Evolutionary conservation across 768 basidiomycete species (phyloP).

Genomic region (Termitomyces heimii): DNA sequence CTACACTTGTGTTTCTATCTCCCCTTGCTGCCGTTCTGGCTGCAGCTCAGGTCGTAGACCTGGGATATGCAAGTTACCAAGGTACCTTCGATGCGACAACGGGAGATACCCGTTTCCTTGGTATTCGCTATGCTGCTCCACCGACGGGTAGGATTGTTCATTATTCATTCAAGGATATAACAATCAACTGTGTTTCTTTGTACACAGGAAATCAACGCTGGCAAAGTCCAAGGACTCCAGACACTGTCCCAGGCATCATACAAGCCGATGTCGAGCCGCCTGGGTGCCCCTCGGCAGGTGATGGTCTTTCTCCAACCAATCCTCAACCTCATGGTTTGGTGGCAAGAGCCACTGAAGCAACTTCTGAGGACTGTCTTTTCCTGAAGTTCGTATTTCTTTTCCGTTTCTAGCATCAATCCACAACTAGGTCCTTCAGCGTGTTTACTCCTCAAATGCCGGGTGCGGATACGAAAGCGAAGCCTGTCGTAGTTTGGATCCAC

Average conservation of each 20-base stretch:
- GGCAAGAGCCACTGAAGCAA: slow-evolving; percentile 1
- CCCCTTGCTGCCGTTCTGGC: not conserved
- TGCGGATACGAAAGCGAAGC: slow-evolving; percentile 19
- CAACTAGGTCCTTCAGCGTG: slow-evolving; percentile 19
- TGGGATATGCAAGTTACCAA: slow-evolving; percentile 41
- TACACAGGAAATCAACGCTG: slow-evolving; percentile 27
- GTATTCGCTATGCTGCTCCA: slow-evolving; percentile 44
- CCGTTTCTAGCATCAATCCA: not conserved
- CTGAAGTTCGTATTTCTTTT: slow-evolving; percentile 24
- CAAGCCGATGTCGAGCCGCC: slow-evolving; percentile 24
- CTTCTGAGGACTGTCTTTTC: slow-evolving; percentile 35
- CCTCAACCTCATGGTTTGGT: slow-evolving; percentile 18
- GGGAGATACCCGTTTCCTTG: slow-evolving; percentile 30
- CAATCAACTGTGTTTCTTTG: not conserved
- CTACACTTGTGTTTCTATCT: not conserved
- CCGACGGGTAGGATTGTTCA: slow-evolving; percentile 30
- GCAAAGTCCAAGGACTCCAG: slow-evolving; percentile 25
- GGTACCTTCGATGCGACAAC: slow-evolving; percentile 28
- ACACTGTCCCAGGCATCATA: slow-evolving; percentile 20
- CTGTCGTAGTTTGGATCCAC: slow-evolving; percentile 40
- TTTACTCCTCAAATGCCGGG: slow-evolving; percentile 25
- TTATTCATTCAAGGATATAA: not conserved
- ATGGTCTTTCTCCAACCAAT: slow-evolving; percentile 23
- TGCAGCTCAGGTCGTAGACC: slow-evolving; percentile 25
- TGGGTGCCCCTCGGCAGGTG: slow-evolving; percentile 22